These are phyloP conservation scores for Trametes cubensis DNA, from an alignment of 768 basidiomycete species.

Conservation along the genomic window DNA sequence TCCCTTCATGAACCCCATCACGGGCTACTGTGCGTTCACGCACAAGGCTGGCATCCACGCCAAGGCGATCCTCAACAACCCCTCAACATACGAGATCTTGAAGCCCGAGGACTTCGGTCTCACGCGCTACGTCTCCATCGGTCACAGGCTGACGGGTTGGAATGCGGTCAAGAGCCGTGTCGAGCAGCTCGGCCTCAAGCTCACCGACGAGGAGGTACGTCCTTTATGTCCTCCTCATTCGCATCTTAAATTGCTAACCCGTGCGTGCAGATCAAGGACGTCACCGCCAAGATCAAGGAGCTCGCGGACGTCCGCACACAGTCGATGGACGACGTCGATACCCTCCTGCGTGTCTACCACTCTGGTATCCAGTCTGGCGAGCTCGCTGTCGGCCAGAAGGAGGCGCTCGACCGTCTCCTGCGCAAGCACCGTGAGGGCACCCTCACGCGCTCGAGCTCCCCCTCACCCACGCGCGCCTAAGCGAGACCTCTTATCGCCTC, in stretches of 20 bases:
- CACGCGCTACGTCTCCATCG: slow-evolving; percentile 96
- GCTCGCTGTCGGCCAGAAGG: slow-evolving; percentile 92
- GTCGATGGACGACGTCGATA: slow-evolving; percentile 99
- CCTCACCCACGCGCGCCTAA: slow-evolving; percentile 14
- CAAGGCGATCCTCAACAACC: slow-evolving; percentile 99
- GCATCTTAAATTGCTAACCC: background rate
- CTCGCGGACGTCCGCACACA: slow-evolving; percentile 98
- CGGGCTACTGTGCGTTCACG: slow-evolving; percentile 99
- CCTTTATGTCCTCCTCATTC: background rate
- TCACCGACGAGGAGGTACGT: slow-evolving; percentile 86
- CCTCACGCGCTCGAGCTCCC: slow-evolving; percentile 12
- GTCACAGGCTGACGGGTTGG: slow-evolving; percentile 97
- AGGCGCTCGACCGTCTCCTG: slow-evolving; percentile 85
- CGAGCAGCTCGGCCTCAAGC: slow-evolving; percentile 88
- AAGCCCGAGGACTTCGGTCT: slow-evolving; percentile 99
- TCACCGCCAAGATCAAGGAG: slow-evolving; percentile 99
- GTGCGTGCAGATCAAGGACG: slow-evolving; percentile 85
- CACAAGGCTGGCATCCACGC: slow-evolving; percentile 99
- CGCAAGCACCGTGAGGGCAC: slow-evolving; percentile 65
- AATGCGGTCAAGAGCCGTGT: slow-evolving; percentile 99
- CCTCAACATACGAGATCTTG: slow-evolving; percentile 97
- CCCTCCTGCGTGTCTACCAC: slow-evolving; percentile 94
- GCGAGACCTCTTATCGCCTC: background rate
- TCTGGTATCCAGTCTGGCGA: slow-evolving; percentile 90
- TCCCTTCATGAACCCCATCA: slow-evolving; percentile 96